Conservation (phyloP, 139 green algal genomes). For the Picochlorum sp. region DNA sequence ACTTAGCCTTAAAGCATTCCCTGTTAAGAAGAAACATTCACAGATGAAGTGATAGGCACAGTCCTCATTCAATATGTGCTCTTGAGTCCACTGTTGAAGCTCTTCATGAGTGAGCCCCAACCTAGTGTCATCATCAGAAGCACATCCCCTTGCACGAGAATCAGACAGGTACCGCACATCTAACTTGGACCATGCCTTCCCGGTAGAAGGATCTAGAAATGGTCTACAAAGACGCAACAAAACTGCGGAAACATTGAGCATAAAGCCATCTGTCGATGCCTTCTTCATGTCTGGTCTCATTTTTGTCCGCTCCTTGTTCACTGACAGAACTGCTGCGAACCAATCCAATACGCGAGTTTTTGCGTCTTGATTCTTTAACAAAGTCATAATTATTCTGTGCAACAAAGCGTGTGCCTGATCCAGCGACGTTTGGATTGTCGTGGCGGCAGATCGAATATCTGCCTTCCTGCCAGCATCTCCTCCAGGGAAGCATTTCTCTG, state of each 20-base stretch:
- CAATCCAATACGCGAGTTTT: conserved; percentile 64
- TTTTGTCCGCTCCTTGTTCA: conserved; percentile 76
- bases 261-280: conserved; percentile 63
- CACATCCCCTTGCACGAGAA: conserved; percentile 6
- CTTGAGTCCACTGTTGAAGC: conserved; percentile 37
- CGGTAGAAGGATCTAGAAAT: conserved; percentile 64
- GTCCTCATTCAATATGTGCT: neutral
- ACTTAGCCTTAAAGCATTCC: conserved; percentile 73
- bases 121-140: conserved; percentile 43
- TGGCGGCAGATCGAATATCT: conserved; percentile 34
- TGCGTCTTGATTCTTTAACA: conserved; percentile 50
- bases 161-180: conserved; percentile 28
- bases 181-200: conserved; percentile 50
- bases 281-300: conserved; percentile 50
- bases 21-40: conserved; percentile 92
- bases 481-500: conserved; percentile 39
- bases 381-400: conserved; percentile 46
- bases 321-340: conserved; percentile 55
- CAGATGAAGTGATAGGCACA: conserved; percentile 87
- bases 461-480: conserved; percentile 6
- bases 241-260: conserved; percentile 70
- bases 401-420: conserved; percentile 40
- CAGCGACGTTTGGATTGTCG: conserved; percentile 43
- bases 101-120: conserved; percentile 45
- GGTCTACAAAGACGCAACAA: conserved; percentile 74